These are phyloP conservation scores for Xerocomus cyaneibrunnescens DNA, from an alignment of 1,284 basidiomycete species.

Conservation along the genomic window DNA sequence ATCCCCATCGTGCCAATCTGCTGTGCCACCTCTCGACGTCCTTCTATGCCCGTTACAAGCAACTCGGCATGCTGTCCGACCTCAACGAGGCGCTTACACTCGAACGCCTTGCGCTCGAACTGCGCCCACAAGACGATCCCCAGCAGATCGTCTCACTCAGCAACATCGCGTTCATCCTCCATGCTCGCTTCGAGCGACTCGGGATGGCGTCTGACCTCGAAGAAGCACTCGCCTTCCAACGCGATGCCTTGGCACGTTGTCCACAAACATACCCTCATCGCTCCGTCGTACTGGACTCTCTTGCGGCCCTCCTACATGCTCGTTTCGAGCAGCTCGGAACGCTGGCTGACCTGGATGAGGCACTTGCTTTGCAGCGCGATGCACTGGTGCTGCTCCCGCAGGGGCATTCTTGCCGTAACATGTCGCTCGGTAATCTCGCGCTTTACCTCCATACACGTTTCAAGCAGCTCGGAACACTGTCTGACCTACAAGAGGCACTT, in stretches of 20 bases:
- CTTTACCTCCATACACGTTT: too few relatives aligned
- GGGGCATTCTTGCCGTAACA: too few relatives aligned
- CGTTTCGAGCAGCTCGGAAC: too few relatives aligned
- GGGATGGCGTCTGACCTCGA: background rate
- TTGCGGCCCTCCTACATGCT: too few relatives aligned
- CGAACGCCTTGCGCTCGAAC: background rate
- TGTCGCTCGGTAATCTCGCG: too few relatives aligned
- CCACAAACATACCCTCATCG: background rate
- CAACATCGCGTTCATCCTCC: background rate
- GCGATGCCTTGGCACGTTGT: background rate
- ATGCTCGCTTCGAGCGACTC: background rate
- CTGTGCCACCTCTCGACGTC: background rate
- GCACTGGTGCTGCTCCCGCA: too few relatives aligned
- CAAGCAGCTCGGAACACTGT: too few relatives aligned
- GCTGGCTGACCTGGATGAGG: too few relatives aligned
- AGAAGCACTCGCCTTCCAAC: background rate
- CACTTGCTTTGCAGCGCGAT: too few relatives aligned
- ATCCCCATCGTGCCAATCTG: background rate
- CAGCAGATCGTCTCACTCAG: background rate
- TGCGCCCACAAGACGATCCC: background rate
- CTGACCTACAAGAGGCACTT: too few relatives aligned
- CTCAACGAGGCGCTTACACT: background rate
- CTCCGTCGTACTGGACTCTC: background rate
- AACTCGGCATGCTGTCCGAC: background rate
- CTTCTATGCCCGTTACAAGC: background rate